Conservation (phyloP, 805 yeast species). For the Grigorovia transvaalensis region DNA sequence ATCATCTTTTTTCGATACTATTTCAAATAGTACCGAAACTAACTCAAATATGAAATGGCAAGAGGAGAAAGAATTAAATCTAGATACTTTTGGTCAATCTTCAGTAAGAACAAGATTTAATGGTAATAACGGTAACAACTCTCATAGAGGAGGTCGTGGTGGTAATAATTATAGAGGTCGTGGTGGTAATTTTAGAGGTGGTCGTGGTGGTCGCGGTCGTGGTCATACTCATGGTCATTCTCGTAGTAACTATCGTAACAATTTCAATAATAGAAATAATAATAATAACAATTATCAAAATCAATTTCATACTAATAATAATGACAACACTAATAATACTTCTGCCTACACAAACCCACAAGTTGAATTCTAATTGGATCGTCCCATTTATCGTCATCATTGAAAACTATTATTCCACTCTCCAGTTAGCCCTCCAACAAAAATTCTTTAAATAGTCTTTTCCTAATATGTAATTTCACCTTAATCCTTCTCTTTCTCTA, state of each 20-base stretch:
- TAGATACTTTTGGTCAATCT: conserved; percentile 78
- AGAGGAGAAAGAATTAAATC: conserved; percentile 60
- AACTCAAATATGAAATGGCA: conserved; percentile 47
- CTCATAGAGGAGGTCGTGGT: conserved; percentile 30
- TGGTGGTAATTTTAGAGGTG: conserved; percentile 12
- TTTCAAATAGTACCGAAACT: conserved; percentile 57
- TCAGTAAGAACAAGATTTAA: conserved; percentile 36
- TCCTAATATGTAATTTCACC: no score
- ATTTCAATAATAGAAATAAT: conserved; percentile 6
- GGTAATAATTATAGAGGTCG: conserved; percentile 17
- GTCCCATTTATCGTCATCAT: neutral
- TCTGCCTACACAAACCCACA: neutral
- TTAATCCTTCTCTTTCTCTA: no score
- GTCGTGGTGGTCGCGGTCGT: conserved; percentile 25
- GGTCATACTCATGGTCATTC: conserved; percentile 17
- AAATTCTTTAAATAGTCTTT: no score
- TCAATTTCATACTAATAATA: neutral
- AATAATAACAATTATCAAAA: conserved; percentile 6
- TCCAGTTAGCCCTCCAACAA: no score
- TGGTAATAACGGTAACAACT: conserved; percentile 6
- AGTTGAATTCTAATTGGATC: conserved; percentile 7
- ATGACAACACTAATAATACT: neutral
- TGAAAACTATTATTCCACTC: no score
- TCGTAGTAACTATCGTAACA: conserved; percentile 9
- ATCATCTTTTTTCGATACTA: conserved; percentile 80